phyloP scores from a whole-genome alignment of 2,329 filamentous ascomycete species.

The Xylariales sp. region DNA sequence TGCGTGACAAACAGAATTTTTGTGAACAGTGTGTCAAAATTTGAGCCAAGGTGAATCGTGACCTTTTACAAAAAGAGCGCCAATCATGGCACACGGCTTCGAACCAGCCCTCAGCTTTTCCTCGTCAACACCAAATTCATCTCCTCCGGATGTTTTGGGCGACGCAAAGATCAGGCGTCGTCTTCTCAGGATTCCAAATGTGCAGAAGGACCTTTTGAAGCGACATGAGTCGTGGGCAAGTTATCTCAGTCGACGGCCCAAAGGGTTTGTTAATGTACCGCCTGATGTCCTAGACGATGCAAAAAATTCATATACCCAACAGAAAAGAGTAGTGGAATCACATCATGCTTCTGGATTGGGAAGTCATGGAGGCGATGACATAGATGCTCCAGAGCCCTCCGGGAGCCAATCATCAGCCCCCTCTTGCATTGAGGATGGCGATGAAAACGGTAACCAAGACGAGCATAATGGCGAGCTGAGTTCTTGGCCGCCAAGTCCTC shows the following conservation, averaged over 20 bases:
- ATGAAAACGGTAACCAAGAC: conserved; percentile 20
- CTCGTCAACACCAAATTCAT: conserved; percentile 34
- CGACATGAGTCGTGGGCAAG: conserved; percentile 55
- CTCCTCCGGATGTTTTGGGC: conserved; percentile 44
- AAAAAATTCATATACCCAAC: conserved; percentile 40
- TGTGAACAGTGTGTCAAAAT: background rate
- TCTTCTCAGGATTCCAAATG: conserved; percentile 58
- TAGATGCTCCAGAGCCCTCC: conserved; percentile 19
- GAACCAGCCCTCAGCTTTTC: conserved; percentile 6
- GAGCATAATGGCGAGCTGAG: conserved; percentile 12
- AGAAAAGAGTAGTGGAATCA: conserved; percentile 25
- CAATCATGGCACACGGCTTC: conserved; percentile 36
- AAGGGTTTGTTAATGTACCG: conserved; percentile 51
- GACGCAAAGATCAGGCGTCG: conserved; percentile 53
- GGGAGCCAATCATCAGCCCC: conserved; percentile 15
- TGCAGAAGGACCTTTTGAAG: conserved; percentile 63
- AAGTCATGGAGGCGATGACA: background rate
- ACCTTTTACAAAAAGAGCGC: background rate
- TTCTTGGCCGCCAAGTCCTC: conserved; percentile 37
- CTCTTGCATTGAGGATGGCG: conserved; percentile 5
- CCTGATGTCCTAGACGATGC: conserved; percentile 47
- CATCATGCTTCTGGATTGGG: conserved; percentile 12
- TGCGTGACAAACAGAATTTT: background rate
- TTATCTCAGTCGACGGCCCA: conserved; percentile 36
- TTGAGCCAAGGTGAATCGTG: conserved; percentile 6